A percentile compares a stretch with the other conserved stretches of the same genome.
phyloP scores from a whole-genome alignment of 176 grass and related monocot species.

The Triticum timopheevii region DNA sequence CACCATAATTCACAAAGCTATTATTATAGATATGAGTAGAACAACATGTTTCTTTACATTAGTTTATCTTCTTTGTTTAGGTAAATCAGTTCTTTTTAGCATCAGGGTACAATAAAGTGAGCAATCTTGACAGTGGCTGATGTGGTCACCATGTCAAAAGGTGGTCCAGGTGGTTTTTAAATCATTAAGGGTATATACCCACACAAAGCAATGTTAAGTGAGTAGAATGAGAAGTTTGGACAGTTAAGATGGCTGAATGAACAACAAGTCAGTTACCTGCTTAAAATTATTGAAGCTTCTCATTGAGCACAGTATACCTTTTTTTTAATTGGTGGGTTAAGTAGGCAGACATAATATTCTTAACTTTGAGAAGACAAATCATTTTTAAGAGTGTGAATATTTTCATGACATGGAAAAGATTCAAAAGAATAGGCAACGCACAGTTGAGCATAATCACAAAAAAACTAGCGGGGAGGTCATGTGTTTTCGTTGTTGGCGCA shows the following conservation, averaged over 20 bases:
- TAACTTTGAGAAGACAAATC: neutral
- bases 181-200: neutral
- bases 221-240: neutral
- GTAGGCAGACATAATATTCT: neutral
- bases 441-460: neutral
- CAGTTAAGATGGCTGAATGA: neutral
- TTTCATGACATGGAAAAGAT: neutral
- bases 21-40: neutral
- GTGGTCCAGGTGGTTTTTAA: neutral
- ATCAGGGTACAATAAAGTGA: neutral
- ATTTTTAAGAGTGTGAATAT: neutral
- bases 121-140: neutral
- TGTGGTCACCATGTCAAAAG: conserved; percentile 13
- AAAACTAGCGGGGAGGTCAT: neutral
- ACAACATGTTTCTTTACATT: neutral
- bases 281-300: neutral
- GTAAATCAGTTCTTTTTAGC: neutral
- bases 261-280: neutral
- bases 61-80: conserved; percentile 1
- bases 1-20: neutral
- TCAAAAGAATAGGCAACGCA: neutral
- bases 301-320: neutral
- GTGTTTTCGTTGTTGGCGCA: neutral
- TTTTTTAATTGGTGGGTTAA: neutral
- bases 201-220: neutral